Base-by-base conservation (phyloP, 768 basidiomycete species). In the Amylocystis lapponica region DNA sequence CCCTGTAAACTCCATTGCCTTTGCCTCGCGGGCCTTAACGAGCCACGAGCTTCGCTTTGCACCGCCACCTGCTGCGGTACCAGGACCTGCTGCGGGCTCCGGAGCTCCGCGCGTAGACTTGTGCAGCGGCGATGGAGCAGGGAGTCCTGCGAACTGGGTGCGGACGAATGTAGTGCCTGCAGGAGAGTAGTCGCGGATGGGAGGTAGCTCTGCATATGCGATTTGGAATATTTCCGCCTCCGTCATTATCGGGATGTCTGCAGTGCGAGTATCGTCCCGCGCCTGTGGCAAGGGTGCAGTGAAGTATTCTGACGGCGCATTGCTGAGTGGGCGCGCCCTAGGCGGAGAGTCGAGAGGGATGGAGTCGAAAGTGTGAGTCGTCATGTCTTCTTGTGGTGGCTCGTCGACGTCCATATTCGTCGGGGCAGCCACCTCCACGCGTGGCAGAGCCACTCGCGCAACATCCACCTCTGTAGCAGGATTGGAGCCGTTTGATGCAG, bases 21-120 rank as follows among this genome's bases (percentile, higher is more conserved):
- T 86, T 55, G 78, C 64, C 14, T 83, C 83, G 27, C 86, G 71
- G 12, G 81, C 87, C 53, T 85, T 86, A 62, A 76, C 78, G 41
- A 90, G 61, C 87, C 87, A 89, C 3, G 87, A 89, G 8, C 83
- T 83, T 25, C 86, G 78, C 54, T 85, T 87, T n/a, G n/a, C n/a
- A n/a, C n/a, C n/a, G 3, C 76, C 78, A 13, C 46, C 53, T 3
- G 49, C 47, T 7, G 49, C 50, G 9, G 60, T 68, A 3, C 31
- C 41, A 9, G 41, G 7, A 14, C 41, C 41, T 32, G 27, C 22
- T 3, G 41, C 32, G 5, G 30, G 41, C 31, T 82, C 83, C 16
- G 69, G 69, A 26, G 66, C 53, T 11, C 67, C 53, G 20, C 76
- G 75, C 47, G 76, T 72, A 0, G 83, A 85, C 63, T 86, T 88